A percentile compares a stretch with the other conserved stretches of the same genome.
These are phyloP conservation scores for Colletotrichum tabaci DNA, from an alignment of 2,329 filamentous ascomycete species.

Conservation along the genomic window DNA sequence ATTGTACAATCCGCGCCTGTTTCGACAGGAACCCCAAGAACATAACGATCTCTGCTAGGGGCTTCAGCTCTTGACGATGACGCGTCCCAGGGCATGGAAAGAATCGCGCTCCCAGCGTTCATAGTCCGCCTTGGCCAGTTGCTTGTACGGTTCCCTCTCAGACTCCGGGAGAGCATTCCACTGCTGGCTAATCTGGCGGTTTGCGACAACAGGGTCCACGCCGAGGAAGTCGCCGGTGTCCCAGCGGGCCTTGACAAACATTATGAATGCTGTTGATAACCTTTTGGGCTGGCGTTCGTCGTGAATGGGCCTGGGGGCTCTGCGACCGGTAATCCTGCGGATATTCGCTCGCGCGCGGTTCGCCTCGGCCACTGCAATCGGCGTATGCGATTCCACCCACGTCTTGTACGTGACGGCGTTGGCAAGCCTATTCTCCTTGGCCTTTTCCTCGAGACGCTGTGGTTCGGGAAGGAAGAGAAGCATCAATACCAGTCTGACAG, in stretches of 20 bases:
- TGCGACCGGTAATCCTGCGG: conserved; percentile 48
- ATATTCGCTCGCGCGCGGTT: conserved; percentile 64
- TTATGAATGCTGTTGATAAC: conserved; percentile 50
- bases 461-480: background rate
- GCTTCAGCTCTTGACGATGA: background rate
- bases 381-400: conserved; percentile 64
- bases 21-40: background rate
- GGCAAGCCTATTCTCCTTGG: conserved; percentile 56
- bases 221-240: conserved; percentile 47
- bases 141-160: conserved; percentile 59
- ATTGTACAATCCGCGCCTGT: background rate
- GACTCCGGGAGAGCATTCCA: conserved; percentile 61
- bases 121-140: conserved; percentile 49
- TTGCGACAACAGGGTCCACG: conserved; percentile 39
- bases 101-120: conserved; percentile 52
- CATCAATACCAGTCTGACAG: background rate
- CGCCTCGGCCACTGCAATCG: conserved; percentile 59
- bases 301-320: conserved; percentile 51
- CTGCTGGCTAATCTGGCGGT: conserved; percentile 49
- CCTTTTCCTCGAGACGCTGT: conserved; percentile 55
- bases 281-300: conserved; percentile 66
- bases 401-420: conserved; percentile 59
- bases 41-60: background rate
- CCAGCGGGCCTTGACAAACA: conserved; percentile 58
- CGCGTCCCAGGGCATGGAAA: conserved; percentile 43